These are phyloP conservation scores for Myrica gale DNA, from an alignment of 306 rosid genomes.

Conservation along the genomic window DNA sequence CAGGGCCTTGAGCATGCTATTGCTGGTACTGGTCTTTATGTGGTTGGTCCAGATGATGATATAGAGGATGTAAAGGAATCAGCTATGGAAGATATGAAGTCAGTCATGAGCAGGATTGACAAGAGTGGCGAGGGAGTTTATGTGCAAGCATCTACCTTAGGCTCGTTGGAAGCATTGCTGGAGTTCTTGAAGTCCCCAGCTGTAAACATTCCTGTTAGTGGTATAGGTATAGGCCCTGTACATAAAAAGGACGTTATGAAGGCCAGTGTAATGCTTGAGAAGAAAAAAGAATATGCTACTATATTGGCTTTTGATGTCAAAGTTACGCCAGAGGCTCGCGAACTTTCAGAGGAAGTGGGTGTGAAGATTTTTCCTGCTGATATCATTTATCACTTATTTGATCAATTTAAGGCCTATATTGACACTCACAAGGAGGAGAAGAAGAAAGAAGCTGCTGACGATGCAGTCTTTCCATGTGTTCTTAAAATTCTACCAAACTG, in stretches of 20 bases:
- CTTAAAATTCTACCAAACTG: constrained; percentile 77
- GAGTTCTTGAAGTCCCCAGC: constrained; percentile 89
- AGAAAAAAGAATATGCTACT: constrained; percentile 75
- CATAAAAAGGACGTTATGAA: constrained; percentile 97
- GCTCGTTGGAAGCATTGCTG: constrained; percentile 90
- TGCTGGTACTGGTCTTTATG: constrained; percentile 84
- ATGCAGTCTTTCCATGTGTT: constrained; percentile 91
- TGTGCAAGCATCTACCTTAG: constrained; percentile 96
- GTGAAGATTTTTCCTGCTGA: constrained; percentile 85
- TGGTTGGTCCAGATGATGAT: constrained; percentile 83
- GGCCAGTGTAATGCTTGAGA: constrained; percentile 96
- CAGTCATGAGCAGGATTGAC: constrained; percentile 86
- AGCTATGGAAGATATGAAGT: constrained; percentile 83
- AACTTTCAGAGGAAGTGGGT: constrained; percentile 81
- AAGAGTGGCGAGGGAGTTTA: constrained; percentile 94
- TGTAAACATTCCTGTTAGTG: constrained; percentile 92
- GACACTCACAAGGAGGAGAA: constrained; percentile 89
- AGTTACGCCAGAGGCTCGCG: constrained; percentile 90
- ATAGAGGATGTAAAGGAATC: constrained; percentile 66
- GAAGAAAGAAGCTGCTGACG: constrained; percentile 88
- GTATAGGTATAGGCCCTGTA: constrained; percentile 91
- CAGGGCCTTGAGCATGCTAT: constrained; percentile 98
- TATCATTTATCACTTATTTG: constrained; percentile 89
- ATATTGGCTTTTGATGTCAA: constrained; percentile 98
- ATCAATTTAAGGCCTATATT: constrained; percentile 88